Evolutionary conservation across 352 stramenopile species (phyloP), one percentile per base, ranked within the genome.

Genomic region (Plasmopara halstedii): DNA sequence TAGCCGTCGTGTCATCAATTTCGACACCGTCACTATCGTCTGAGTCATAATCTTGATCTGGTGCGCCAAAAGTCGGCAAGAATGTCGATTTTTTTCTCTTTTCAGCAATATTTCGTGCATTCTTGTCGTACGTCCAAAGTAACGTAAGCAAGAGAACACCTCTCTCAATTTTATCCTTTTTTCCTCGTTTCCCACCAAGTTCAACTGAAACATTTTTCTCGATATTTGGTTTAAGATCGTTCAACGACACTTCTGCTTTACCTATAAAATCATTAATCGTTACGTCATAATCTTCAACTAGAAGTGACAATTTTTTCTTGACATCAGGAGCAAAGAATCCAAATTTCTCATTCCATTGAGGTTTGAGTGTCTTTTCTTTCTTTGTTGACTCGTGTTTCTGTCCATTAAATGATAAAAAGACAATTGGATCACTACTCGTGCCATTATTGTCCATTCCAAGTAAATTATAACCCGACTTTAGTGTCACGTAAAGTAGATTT

Each of bases 241-340:
- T 70, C 10, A 83, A 14, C 6, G 75, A 73, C 13, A 85, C 64
- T 15, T 77, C 64, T 0, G 70, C 75, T 38, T 67, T 72, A 14
- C 79, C 79, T 67, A 90, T 90, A 42, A 90, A 86, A 17, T 90
- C 79, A 46, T 90, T 90, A 32, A 83, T 73, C 4, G 77, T 85
- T 8, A 73, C 70, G 35, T 90, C 79, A 46, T 73, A 77, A 40
- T 90, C 79, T 34, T 90, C 79, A 21, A 88, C 67, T 2, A 87
- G 31, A 6, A 90, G 34, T 9, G 58, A 43, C 18, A 90, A 29
- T 14, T 62, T 80, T 19, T 58, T 60, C 39, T 72, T 83, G 14
- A 78, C n/a, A 19, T 86, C 67, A 0, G 67, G 70, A 4, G 70
- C 47, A 42, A 74, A 84, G 47, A 90, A 88, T 2, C 67, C 69